A percentile compares a stretch with the other conserved stretches of the same genome.
Evolutionary conservation across 805 yeast genomes (phyloP).

Genomic region (Candida piceae): DNA sequence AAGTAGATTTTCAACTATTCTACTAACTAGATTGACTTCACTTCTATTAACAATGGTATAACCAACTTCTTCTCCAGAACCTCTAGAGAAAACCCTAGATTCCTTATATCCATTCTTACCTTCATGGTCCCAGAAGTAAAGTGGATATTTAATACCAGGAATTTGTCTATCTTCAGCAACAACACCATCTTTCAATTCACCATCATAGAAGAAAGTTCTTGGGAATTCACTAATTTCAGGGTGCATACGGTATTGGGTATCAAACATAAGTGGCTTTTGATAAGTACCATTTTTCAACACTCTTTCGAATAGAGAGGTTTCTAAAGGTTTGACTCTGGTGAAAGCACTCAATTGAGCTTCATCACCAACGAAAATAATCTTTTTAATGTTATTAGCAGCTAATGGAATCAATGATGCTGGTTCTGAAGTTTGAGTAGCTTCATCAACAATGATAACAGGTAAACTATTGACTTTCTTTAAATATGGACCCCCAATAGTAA

Average conservation of each 20-base stretch:
- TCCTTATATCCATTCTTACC: constrained; percentile 38
- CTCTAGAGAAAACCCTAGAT: constrained; percentile 39
- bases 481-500: constrained; percentile 64
- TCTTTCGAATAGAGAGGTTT: constrained; percentile 65
- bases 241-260: constrained; percentile 94
- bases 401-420: constrained; percentile 67
- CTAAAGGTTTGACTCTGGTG: constrained; percentile 61
- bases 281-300: constrained; percentile 58
- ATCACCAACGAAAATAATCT: constrained; percentile 72
- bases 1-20: constrained; percentile 44
- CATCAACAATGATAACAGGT: constrained; percentile 75
- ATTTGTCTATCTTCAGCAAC: constrained; percentile 43
- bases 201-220: constrained; percentile 69
- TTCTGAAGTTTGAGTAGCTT: constrained; percentile 73
- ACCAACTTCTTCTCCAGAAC: constrained; percentile 38
- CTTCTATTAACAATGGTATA: constrained; percentile 53
- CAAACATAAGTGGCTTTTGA: constrained; percentile 58
- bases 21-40: constrained; percentile 46
- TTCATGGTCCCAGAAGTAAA: constrained; percentile 56
- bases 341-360: constrained; percentile 71
- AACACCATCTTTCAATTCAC: constrained; percentile 67
- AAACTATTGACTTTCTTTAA: constrained; percentile 43
- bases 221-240: constrained; percentile 87
- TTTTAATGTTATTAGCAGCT: constrained; percentile 61
- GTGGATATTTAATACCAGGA: constrained; percentile 48